phyloP scores from a whole-genome alignment of 2,329 filamentous ascomycete species.

The Didymella sp. region DNA sequence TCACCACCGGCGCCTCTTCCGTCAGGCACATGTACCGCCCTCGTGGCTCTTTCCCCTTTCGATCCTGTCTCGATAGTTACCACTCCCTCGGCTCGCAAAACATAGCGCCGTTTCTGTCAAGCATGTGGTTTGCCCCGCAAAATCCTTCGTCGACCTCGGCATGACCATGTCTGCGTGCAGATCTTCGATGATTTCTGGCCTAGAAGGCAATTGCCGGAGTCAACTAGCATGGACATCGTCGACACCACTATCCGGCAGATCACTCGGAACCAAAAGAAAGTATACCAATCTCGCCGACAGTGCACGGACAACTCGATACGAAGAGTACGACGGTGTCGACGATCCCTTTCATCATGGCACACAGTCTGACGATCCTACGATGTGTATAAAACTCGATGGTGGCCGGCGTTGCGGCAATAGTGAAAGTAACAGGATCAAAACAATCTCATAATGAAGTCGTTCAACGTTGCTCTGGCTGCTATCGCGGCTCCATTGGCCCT shows the following conservation, averaged over 20 bases:
- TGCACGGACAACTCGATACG: not conserved
- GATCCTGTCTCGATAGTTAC: not conserved
- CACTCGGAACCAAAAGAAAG: slow-evolving; percentile 1
- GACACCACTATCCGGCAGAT: not conserved
- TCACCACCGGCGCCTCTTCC: not conserved
- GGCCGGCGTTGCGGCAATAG: not conserved
- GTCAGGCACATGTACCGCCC: not conserved
- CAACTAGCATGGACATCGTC: not conserved
- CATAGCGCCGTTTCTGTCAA: not conserved
- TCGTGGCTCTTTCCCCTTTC: not conserved
- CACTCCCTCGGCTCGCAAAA: not conserved
- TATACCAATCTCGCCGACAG: not conserved
- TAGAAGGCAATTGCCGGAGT: slow-evolving; percentile 5
- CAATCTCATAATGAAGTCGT: slow-evolving; percentile 16
- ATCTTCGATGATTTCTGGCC: slow-evolving; percentile 5
- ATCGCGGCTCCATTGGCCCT: slow-evolving; percentile 13
- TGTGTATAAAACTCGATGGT: slow-evolving; percentile 1
- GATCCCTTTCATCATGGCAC: not conserved
- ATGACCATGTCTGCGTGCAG: not conserved
- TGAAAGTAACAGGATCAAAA: not conserved
- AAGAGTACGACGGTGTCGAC: not conserved
- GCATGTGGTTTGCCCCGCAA: not conserved
- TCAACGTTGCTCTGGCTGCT: slow-evolving; percentile 16
- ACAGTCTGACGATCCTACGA: not conserved
- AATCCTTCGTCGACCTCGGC: not conserved